Evolutionary conservation across 306 rosid genomes (phyloP).

Genomic region (Prunus persica): Prunus_persica_NCBIv2 NC_034014.1:2656001-2656500

Average conservation of each 20-base stretch:
- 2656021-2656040: slow-evolving; percentile 1
- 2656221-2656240: neutral
- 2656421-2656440: neutral
- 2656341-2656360: neutral
- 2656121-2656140: neutral
- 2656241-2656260: neutral
- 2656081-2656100: neutral
- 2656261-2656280: neutral
- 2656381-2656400: neutral
- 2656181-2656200: neutral
- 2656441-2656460: slow-evolving; percentile 6
- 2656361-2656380: neutral
- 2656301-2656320: neutral
- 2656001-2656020: slow-evolving; percentile 9
- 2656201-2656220: neutral
- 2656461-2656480: slow-evolving; percentile 19
- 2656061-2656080: neutral
- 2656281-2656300: neutral
- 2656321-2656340: neutral
- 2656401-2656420: neutral
- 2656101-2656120: neutral
- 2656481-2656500: slow-evolving; percentile 38
- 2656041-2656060: neutral
- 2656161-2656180: neutral
- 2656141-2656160: neutral